Evolutionary conservation across 1,284 basidiomycete species (phyloP).

Genomic region (Microbotryum violaceum): DNA sequence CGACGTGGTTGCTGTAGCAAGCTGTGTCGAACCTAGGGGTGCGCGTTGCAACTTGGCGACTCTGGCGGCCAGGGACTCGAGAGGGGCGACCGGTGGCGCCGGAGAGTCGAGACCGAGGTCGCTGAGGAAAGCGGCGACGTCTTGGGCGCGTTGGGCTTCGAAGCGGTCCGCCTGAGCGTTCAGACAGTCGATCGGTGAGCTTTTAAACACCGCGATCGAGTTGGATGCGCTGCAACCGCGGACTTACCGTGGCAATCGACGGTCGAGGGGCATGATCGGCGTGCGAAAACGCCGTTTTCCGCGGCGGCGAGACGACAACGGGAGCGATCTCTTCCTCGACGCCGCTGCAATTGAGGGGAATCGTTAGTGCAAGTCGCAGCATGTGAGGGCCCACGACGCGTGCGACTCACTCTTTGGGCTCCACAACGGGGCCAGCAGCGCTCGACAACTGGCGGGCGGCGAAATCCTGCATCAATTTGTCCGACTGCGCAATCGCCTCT

Average conservation of each 20-base stretch:
- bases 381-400: too few species aligned
- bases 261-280: background rate
- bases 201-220: background rate
- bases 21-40: too few species aligned
- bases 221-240: background rate
- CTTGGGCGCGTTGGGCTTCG: constrained; percentile 2
- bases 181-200: background rate
- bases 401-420: background rate
- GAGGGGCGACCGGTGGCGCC: background rate
- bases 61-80: background rate
- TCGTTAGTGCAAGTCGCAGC: too few species aligned
- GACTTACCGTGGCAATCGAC: background rate
- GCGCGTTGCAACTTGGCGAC: background rate
- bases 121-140: constrained; percentile 13
- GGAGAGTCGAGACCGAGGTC: constrained; percentile 22
- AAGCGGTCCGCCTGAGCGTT: background rate
- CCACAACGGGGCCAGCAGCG: constrained; percentile 1
- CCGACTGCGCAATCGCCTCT: constrained; percentile 1
- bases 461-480: constrained; percentile 18
- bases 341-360: background rate
- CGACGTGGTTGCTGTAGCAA: too few species aligned
- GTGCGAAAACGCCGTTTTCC: background rate
- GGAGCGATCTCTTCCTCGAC: background rate
- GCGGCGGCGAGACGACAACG: background rate
- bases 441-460: background rate